Percentiles rank a stretch among this genome's conserved stretches.
Conservation (phyloP, 2,329 filamentous ascomycete genomes). For the Sporothrix dimorphospora region DNA sequence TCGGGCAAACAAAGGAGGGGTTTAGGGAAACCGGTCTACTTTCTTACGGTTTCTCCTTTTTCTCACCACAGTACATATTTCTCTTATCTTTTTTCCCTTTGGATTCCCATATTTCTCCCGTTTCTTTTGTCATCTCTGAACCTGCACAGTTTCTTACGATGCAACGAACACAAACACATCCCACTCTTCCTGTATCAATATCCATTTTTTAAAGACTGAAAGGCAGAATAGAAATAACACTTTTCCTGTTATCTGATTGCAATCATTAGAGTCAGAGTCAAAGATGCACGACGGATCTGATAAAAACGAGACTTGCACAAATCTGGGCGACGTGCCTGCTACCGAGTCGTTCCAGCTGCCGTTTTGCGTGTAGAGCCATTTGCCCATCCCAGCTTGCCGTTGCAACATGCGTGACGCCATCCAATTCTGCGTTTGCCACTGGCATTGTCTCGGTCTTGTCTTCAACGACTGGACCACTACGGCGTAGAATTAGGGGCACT, state of each 20-base stretch:
- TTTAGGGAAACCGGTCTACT: not conserved
- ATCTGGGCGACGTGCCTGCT: not conserved
- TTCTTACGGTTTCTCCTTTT: slow-evolving; percentile 6
- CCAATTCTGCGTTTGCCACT: slow-evolving; percentile 4
- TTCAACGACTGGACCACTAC: not conserved
- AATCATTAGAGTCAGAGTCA: not conserved
- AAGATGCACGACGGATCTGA: not conserved
- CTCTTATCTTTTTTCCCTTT: not conserved
- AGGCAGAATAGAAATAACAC: not conserved
- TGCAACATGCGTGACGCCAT: slow-evolving; percentile 21
- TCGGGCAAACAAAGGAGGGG: not conserved
- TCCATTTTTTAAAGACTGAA: not conserved
- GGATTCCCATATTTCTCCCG: slow-evolving; percentile 13
- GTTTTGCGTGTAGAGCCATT: not conserved
- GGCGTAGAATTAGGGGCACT: too few relatives aligned
- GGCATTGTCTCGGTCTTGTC: not conserved
- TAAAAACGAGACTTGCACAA: not conserved
- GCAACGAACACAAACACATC: not conserved
- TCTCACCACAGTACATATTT: slow-evolving; percentile 4
- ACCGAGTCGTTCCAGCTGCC: not conserved
- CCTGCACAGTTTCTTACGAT: not conserved
- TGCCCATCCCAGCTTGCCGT: too few relatives aligned
- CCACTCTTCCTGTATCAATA: slow-evolving; percentile 17
- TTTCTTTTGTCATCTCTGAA: not conserved
- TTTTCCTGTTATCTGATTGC: not conserved